Evolutionary conservation across 2,329 filamentous ascomycete species (phyloP).

Genomic region (Ascochyta pisi): DNA sequence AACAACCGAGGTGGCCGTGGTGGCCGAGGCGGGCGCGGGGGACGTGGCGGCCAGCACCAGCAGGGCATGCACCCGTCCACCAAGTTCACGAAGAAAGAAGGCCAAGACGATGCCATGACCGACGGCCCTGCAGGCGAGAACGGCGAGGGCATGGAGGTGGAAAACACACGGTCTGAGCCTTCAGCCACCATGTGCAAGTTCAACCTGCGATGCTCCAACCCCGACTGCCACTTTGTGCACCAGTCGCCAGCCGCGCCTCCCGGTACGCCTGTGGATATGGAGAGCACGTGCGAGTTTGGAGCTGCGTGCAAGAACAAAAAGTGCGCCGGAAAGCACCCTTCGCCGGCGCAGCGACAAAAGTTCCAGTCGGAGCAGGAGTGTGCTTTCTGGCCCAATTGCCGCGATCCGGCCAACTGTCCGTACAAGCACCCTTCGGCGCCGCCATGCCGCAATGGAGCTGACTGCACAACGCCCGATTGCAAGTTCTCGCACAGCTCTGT

Average conservation of each 20-base stretch:
- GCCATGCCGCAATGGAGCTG: conserved; percentile 87
- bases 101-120: conserved; percentile 48
- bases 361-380: conserved; percentile 87
- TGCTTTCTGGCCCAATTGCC: conserved; percentile 90
- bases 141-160: conserved; percentile 64
- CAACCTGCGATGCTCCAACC: conserved; percentile 87
- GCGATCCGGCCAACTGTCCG: conserved; percentile 77
- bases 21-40: conserved; percentile 40
- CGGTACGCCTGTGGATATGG: conserved; percentile 77
- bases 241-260: conserved; percentile 89
- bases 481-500: conserved; percentile 88
- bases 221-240: conserved; percentile 90
- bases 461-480: conserved; percentile 82
- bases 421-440: conserved; percentile 90
- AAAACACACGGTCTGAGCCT: conserved; percentile 66
- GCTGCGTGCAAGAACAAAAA: conserved; percentile 96
- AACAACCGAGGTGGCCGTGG: conserved; percentile 30
- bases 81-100: conserved; percentile 59
- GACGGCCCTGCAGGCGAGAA: conserved; percentile 47
- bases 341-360: conserved; percentile 78
- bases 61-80: conserved; percentile 58
- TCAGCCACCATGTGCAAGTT: conserved; percentile 81
- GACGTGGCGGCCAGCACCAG: conserved; percentile 61
- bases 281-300: conserved; percentile 81
- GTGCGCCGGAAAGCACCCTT: conserved; percentile 90